Evolutionary conservation across 202 grass and related monocot genomes (phyloP).

Genomic region (Zoysia matrella): DNA sequence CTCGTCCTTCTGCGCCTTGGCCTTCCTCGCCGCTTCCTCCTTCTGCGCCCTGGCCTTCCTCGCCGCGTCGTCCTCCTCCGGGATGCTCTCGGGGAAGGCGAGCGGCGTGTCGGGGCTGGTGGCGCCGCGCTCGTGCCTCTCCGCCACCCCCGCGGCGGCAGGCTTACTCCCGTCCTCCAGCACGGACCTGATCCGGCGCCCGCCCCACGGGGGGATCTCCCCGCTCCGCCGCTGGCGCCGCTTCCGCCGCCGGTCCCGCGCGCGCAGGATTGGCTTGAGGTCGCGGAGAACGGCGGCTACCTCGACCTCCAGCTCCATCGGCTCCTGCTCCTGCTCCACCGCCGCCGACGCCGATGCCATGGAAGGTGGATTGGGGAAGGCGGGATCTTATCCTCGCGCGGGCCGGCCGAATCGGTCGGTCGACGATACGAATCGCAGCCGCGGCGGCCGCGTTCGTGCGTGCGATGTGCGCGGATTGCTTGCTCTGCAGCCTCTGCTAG

Average conservation of each 20-base stretch:
- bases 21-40: too few species aligned
- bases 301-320: constrained; percentile 12
- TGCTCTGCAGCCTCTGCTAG: neutral
- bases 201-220: constrained; percentile 45
- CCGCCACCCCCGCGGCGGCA: neutral
- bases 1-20: too few species aligned
- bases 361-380: neutral
- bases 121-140: constrained; percentile 5
- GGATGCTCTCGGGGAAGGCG: constrained; percentile 35
- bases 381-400: neutral
- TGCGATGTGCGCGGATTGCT: constrained; percentile 29
- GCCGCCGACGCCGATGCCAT: neutral
- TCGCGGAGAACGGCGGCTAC: constrained; percentile 46
- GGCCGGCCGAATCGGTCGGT: constrained; percentile 1
- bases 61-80: neutral
- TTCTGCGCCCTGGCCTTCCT: neutral
- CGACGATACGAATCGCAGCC: neutral
- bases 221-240: neutral
- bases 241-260: constrained; percentile 8
- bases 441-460: neutral
- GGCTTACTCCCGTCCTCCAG: constrained; percentile 7
- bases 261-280: constrained; percentile 18
- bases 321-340: neutral
- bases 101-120: constrained; percentile 63
- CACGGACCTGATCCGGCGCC: constrained; percentile 12